A percentile compares a stretch with the other conserved stretches of the same genome.
phyloP scores from a whole-genome alignment of 2,329 filamentous ascomycete species.

The Aspergillus awamori region DNA sequence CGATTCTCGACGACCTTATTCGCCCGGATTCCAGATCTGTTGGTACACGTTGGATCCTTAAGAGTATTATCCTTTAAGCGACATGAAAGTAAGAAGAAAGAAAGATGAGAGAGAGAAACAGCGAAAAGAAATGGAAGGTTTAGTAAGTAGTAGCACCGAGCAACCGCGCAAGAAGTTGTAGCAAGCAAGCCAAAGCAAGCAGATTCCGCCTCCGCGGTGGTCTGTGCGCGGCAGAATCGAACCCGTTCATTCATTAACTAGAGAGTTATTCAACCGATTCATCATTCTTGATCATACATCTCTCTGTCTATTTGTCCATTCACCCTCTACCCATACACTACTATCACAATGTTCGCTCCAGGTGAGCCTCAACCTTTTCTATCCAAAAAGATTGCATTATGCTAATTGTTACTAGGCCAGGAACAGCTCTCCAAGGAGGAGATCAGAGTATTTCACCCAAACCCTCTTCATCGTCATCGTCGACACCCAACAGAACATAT shows the following conservation, averaged over 20 bases:
- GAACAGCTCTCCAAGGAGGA: slow-evolving; percentile 52
- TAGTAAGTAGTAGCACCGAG: background rate
- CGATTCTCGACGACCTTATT: too few species aligned
- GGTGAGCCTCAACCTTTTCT: slow-evolving; percentile 22
- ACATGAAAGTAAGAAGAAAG: background rate
- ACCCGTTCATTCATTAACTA: slow-evolving; percentile 19
- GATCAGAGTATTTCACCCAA: slow-evolving; percentile 41
- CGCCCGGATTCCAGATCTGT: too few species aligned
- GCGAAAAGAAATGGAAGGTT: background rate
- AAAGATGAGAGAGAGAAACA: slow-evolving; percentile 13
- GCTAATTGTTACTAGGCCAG: slow-evolving; percentile 32
- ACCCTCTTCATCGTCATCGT: background rate
- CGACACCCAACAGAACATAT: background rate
- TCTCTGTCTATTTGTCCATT: background rate
- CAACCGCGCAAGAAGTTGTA: background rate
- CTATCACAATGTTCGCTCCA: slow-evolving; percentile 39
- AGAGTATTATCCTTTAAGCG: too few species aligned
- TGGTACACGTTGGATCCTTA: too few species aligned
- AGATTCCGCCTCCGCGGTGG: slow-evolving; percentile 25
- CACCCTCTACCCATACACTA: slow-evolving; percentile 6
- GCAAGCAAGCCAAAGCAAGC: background rate
- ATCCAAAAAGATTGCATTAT: background rate
- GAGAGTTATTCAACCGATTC: slow-evolving; percentile 4
- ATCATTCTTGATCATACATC: slow-evolving; percentile 9
- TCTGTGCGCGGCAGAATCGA: slow-evolving; percentile 28